Conservation (phyloP, 2,329 filamentous ascomycete genomes). For the Didymellaceae sp. region DNA sequence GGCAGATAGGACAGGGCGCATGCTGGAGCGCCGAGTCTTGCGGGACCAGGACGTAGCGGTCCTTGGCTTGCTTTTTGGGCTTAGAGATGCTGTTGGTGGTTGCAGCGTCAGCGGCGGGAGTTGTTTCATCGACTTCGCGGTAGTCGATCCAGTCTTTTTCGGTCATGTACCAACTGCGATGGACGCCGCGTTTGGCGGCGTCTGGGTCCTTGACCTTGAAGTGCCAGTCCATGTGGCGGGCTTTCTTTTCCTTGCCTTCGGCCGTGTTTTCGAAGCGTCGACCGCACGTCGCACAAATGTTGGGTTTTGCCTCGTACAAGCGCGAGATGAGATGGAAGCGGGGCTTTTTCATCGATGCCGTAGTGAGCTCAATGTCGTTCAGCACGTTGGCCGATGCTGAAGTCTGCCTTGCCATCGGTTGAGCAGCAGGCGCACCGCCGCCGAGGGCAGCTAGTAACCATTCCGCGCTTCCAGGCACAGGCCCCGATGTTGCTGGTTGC, state of each 20-base stretch:
- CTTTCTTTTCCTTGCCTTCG: constrained; percentile 84
- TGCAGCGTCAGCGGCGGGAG: constrained; percentile 37
- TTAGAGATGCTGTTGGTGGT: constrained; percentile 49
- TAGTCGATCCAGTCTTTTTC: constrained; percentile 94
- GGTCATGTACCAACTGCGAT: constrained; percentile 94
- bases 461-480: constrained; percentile 33
- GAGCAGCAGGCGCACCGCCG: constrained; percentile 32
- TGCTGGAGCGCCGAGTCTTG: constrained; percentile 77
- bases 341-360: constrained; percentile 74
- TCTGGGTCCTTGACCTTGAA: constrained; percentile 93
- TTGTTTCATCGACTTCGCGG: constrained; percentile 75
- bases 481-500: constrained; percentile 20
- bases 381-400: constrained; percentile 47
- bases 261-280: constrained; percentile 80
- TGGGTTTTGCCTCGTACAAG: constrained; percentile 82
- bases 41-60: constrained; percentile 81
- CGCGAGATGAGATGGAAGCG: constrained; percentile 75
- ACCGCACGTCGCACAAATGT: constrained; percentile 90
- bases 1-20: constrained; percentile 88
- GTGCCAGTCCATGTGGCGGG: constrained; percentile 96
- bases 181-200: constrained; percentile 82
- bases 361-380: constrained; percentile 66
- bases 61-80: constrained; percentile 61
- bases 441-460: constrained; percentile 45
- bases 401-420: constrained; percentile 36